These are phyloP conservation scores for Citrus sinensis DNA, from an alignment of 345 rosid species.

Conservation along the genomic window DVS_A1.0 CM039166.1:20243501-20244000, in stretches of 20 bases:
- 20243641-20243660: not conserved
- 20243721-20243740: not conserved
- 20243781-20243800: too few relatives aligned
- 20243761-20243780: too few relatives aligned
- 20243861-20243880: too few relatives aligned
- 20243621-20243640: not conserved
- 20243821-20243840: too few relatives aligned
- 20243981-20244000: too few relatives aligned
- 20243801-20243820: too few relatives aligned
- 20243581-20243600: not conserved
- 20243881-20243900: too few relatives aligned
- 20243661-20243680: not conserved
- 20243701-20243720: not conserved
- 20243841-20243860: too few relatives aligned
- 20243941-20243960: too few relatives aligned
- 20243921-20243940: too few relatives aligned
- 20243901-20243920: too few relatives aligned
- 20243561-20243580: slow-evolving; percentile 22
- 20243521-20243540: slow-evolving; percentile 31
- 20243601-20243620: not conserved
- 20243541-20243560: slow-evolving; percentile 32
- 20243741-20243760: not conserved
- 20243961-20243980: too few relatives aligned
- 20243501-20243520: slow-evolving; percentile 14
- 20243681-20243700: not conserved